Base-by-base conservation (phyloP, 2,329 filamentous ascomycete genomes). In the Epichloe gansuensis region DNA sequence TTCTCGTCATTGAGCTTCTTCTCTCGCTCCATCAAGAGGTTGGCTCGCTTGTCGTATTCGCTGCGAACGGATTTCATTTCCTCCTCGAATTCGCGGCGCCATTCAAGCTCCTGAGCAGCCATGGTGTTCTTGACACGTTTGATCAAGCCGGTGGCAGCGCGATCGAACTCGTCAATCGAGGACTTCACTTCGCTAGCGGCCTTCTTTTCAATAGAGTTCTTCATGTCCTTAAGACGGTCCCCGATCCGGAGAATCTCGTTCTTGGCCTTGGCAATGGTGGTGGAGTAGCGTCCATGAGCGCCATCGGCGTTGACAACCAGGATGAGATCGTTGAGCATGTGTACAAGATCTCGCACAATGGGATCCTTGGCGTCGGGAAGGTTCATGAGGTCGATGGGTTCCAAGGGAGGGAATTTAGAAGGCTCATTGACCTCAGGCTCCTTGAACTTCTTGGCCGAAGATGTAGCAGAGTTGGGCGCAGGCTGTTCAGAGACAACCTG, bases 311-410 rank as follows among this genome's bases (percentile, higher is more conserved):
- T 95, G 66, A 96, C 84, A 46, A 94, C 88, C 8, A 87, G 83
- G 64, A 98, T 95, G 61, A 98, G 85, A 68, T 95, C 89, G 71
- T 98, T 98, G 61, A 98, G 78, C 71, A 95, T 91, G 72, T 88
- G 91, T 54, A 95, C 89, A 5, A 98, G 76, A 62, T 97, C 89
- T 69, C 96, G 89, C 23, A 97, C 87, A 38, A 95, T 78, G 31
- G 88, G 87, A 65, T 97, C 91, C 54, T 83, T 81, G 50, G 86
- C 88, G 61, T 89, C 80, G 51, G 80, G 76, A 25, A 94, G 78
- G 49, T 78, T 78, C 53, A 96, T 73, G 55, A 89, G 81, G 63
- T 95, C 87, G 59, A 97, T 88, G 15, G 81, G 80, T 55, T 82
- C 71, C 21, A 83, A 72, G 43, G 84, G 78, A 51, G 80, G 80